Conservation (phyloP, 805 yeast species). For the Lachancea meyersii region DNA sequence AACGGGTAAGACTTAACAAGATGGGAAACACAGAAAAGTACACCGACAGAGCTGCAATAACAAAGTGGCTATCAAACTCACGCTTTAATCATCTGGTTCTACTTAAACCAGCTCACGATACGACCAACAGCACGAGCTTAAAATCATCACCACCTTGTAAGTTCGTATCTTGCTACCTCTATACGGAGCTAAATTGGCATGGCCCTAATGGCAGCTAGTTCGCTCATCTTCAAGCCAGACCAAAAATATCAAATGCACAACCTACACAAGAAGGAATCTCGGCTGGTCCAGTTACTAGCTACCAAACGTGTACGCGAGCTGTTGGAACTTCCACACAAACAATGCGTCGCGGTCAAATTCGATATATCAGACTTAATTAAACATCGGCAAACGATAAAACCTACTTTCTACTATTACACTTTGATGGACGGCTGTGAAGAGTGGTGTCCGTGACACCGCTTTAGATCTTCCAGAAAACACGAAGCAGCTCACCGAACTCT, state of each 20-base stretch:
- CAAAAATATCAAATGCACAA: constrained; percentile 4
- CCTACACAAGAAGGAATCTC: constrained; percentile 15
- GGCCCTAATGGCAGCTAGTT: neutral
- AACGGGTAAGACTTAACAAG: no score
- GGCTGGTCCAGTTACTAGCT: constrained; percentile 14
- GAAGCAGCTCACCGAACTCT: constrained; percentile 19
- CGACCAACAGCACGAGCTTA: no score
- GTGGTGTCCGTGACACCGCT: constrained; percentile 32
- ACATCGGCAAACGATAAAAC: constrained; percentile 8
- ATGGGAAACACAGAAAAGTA: no score
- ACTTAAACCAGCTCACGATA: no score
- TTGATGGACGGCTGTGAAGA: constrained; percentile 21
- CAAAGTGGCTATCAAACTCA: no score
- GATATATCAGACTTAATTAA: constrained; percentile 21
- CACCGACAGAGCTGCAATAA: no score
- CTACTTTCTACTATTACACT: constrained; percentile 16
- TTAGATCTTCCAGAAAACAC: neutral
- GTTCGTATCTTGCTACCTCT: neutral
- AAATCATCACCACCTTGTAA: no score
- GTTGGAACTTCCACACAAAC: constrained; percentile 12
- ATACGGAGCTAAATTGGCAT: neutral
- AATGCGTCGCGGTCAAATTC: constrained; percentile 22
- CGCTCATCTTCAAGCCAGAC: neutral
- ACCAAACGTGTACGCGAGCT: constrained; percentile 14
- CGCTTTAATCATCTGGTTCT: no score